Percentiles rank a stretch among this genome's conserved stretches.
Evolutionary conservation across 345 rosid species (phyloP).

Genomic region (Murraya paniculata): DNA sequence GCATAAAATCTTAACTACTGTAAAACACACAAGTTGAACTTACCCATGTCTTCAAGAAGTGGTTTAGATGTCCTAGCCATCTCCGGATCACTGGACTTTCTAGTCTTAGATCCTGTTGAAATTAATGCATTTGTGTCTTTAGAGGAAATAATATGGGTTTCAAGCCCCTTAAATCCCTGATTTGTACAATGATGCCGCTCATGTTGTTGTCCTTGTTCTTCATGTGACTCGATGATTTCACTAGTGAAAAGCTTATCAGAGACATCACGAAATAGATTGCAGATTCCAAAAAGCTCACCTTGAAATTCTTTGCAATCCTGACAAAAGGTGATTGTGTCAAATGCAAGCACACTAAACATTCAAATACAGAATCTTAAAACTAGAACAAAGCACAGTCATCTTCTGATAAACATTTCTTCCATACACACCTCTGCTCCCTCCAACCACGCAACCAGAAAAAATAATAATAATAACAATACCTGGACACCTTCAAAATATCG

Average conservation of each 20-base stretch:
- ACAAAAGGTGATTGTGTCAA: conserved; percentile 12
- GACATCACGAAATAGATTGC: conserved; percentile 86
- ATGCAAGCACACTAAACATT: not conserved
- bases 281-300: conserved; percentile 75
- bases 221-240: conserved; percentile 63
- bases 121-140: conserved; percentile 14
- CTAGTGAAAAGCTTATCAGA: conserved; percentile 88
- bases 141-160: conserved; percentile 13
- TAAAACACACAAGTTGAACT: conserved; percentile 16
- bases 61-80: conserved; percentile 25
- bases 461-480: conserved; percentile 30
- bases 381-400: not conserved
- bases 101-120: conserved; percentile 11
- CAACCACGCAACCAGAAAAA: not conserved
- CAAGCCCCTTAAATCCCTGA: conserved; percentile 30
- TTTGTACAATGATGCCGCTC: conserved; percentile 6
- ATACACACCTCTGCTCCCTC: not conserved
- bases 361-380: not conserved
- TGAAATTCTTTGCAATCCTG: conserved; percentile 94
- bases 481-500: conserved; percentile 96
- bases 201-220: conserved; percentile 32
- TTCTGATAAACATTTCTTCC: not conserved
- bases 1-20: not conserved
- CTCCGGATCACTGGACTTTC: conserved; percentile 14
- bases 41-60: conserved; percentile 63